A percentile compares a stretch with the other conserved stretches of the same genome.
phyloP scores from a whole-genome alignment of 176 grass and related monocot species.

The Phragmites australis region DNA sequence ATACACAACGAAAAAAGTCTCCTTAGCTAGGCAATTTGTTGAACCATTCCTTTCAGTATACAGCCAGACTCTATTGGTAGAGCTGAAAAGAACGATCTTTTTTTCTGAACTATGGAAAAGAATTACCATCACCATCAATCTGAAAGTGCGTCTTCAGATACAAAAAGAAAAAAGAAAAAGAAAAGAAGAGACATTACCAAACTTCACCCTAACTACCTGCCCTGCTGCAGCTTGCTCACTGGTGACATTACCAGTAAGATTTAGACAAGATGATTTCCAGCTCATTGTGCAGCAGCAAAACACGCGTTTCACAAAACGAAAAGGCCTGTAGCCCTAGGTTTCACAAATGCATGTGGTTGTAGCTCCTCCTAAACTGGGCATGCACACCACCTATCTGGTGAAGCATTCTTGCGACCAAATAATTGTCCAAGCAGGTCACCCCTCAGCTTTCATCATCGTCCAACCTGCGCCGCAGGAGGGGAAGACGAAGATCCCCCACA shows the following conservation, averaged over 20 bases:
- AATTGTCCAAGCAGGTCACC: constrained; percentile 37
- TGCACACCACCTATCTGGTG: constrained; percentile 17
- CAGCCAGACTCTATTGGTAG: not conserved
- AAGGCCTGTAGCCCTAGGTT: constrained; percentile 28
- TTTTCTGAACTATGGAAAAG: too few relatives aligned
- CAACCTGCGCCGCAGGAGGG: not conserved
- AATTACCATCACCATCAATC: not conserved
- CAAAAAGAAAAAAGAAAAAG: too few relatives aligned
- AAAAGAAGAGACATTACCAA: too few relatives aligned
- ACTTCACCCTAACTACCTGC: not conserved
- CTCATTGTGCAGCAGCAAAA: constrained; percentile 31
- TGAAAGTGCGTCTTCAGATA: not conserved
- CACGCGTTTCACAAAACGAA: constrained; percentile 20
- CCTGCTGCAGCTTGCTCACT: not conserved
- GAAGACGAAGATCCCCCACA: constrained; percentile 5
- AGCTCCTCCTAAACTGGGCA: constrained; percentile 38
- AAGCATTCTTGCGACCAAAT: constrained; percentile 32
- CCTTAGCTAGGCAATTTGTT: too few relatives aligned
- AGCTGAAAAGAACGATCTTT: too few relatives aligned
- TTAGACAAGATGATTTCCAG: constrained; percentile 9
- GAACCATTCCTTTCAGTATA: not conserved
- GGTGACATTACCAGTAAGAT: not conserved
- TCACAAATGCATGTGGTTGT: constrained; percentile 36
- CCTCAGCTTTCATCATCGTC: constrained; percentile 40
- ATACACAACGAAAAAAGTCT: too few relatives aligned